phyloP scores from a whole-genome alignment of 129 eudicot genomes.

The Tagetes patula region DNA sequence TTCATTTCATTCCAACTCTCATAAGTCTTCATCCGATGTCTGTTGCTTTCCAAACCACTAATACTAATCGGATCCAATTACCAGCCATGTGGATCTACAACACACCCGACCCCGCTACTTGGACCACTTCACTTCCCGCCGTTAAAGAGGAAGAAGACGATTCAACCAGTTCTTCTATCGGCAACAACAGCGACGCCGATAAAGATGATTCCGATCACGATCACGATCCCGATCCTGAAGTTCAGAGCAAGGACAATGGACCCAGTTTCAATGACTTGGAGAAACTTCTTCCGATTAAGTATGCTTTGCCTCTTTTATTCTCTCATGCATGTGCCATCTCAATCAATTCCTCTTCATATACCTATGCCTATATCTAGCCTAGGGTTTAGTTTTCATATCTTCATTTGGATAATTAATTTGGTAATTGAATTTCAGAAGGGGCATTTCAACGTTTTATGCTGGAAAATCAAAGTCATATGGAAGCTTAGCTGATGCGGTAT shows the following conservation, averaged over 20 bases:
- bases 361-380: too few species aligned
- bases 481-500: conserved; percentile 55
- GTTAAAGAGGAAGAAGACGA: conserved; percentile 36
- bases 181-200: conserved; percentile 58
- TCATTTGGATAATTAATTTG: too few species aligned
- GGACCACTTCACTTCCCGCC: conserved; percentile 20
- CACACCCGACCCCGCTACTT: conserved; percentile 33
- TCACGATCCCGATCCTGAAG: conserved; percentile 56
- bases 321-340: conserved; percentile 24
- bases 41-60: conserved; percentile 43
- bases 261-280: conserved; percentile 51
- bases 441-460: conserved; percentile 65
- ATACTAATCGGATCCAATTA: conserved; percentile 43
- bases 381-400: too few species aligned
- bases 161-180: conserved; percentile 59
- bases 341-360: neutral
- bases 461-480: conserved; percentile 91
- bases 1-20: neutral
- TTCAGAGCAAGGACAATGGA: conserved; percentile 53
- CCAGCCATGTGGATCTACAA: conserved; percentile 34
- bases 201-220: conserved; percentile 44
- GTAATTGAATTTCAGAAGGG: conserved; percentile 46
- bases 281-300: conserved; percentile 73
- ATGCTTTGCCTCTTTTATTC: neutral
- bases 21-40: conserved; percentile 36